Conservation (phyloP, 345 rosid species). For the Cardamine resedifolia region DNA sequence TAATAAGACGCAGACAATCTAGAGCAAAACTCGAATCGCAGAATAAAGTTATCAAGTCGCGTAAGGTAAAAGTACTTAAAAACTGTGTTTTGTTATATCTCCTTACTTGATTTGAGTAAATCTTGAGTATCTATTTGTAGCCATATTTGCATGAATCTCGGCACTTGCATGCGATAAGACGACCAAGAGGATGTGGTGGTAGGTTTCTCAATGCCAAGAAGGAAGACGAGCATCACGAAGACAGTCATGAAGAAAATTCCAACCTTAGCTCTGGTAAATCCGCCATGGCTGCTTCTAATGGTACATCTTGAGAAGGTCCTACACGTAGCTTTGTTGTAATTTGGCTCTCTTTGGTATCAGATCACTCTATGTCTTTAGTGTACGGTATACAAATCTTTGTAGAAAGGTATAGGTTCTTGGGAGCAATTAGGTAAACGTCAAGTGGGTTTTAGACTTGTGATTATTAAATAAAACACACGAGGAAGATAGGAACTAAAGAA, state of each 20-base stretch:
- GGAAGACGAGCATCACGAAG: conserved; percentile 45
- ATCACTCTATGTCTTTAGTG: conserved; percentile 17
- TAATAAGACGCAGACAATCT: conserved; percentile 87
- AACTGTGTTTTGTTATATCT: not conserved
- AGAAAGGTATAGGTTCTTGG: conserved; percentile 22
- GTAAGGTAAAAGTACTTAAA: conserved; percentile 49
- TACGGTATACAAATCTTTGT: conserved; percentile 26
- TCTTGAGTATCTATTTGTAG: conserved; percentile 44
- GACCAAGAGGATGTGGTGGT: conserved; percentile 97
- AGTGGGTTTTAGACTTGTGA: conserved; percentile 28
- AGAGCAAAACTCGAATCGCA: conserved; percentile 94
- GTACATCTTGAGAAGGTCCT: conserved; percentile 41
- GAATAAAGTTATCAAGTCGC: conserved; percentile 65
- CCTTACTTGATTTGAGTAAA: not conserved
- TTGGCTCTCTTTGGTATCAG: conserved; percentile 16
- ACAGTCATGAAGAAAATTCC: conserved; percentile 47
- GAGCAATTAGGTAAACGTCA: conserved; percentile 18
- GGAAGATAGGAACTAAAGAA: not conserved
- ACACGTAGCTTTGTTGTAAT: conserved; percentile 14
- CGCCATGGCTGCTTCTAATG: conserved; percentile 47
- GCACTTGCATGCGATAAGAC: conserved; percentile 85
- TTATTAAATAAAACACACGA: conserved; percentile 25
- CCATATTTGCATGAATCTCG: conserved; percentile 98
- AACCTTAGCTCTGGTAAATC: conserved; percentile 55
- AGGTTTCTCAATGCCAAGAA: conserved; percentile 81